A percentile compares a stretch with the other conserved stretches of the same genome.
These are phyloP conservation scores for Candida xiaguanensis DNA, from an alignment of 805 yeast genomes.

Conservation along the genomic window DNA sequence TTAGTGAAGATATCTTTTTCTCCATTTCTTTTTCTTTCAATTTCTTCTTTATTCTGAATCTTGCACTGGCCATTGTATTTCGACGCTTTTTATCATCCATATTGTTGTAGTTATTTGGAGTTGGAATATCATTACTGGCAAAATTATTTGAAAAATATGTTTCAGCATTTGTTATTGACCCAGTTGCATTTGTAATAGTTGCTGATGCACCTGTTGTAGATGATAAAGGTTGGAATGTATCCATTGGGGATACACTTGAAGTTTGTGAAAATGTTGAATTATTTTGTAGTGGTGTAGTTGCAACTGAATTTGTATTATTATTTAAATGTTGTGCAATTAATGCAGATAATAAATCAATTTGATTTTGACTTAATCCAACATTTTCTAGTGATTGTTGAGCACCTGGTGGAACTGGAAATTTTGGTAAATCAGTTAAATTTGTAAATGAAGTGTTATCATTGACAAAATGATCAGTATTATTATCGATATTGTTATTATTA, in stretches of 20 bases:
- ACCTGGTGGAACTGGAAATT: slow-evolving; percentile 68
- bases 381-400: slow-evolving; percentile 60
- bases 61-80: slow-evolving; percentile 63
- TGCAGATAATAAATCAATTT: slow-evolving; percentile 70
- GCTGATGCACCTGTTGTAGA: not conserved
- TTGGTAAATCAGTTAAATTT: slow-evolving; percentile 39
- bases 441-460: slow-evolving; percentile 5
- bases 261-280: not conserved
- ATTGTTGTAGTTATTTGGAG: not conserved
- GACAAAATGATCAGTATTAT: not conserved
- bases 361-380: slow-evolving; percentile 66
- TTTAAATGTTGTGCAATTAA: slow-evolving; percentile 60
- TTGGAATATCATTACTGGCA: not conserved
- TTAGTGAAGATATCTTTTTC: slow-evolving; percentile 38
- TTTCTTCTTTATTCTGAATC: slow-evolving; percentile 62
- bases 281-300: not conserved
- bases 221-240: slow-evolving; percentile 1
- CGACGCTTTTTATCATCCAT: slow-evolving; percentile 48
- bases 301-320: not conserved
- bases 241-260: slow-evolving; percentile 2
- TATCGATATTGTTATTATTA: not conserved
- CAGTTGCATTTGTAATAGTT: not conserved
- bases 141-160: too few relatives aligned
- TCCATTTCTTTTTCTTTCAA: slow-evolving; percentile 59
- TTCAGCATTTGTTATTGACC: too few relatives aligned